Evolutionary conservation across 345 rosid species (phyloP).

Genomic region (Rhodomyrtus tomentosa): DNA sequence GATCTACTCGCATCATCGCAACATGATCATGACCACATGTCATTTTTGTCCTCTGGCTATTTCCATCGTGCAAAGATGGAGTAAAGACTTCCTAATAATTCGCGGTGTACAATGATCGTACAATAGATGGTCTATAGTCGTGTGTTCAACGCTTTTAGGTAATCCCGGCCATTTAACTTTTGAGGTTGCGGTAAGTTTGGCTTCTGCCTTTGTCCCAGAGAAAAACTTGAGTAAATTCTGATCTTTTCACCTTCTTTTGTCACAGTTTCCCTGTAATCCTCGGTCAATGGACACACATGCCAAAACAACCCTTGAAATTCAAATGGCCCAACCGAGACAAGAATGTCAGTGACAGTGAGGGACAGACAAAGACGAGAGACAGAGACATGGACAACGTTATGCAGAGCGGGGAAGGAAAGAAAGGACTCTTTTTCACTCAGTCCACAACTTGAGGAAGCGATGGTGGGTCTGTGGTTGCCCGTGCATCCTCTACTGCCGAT

Average conservation of each 20-base stretch:
- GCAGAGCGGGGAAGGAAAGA: not conserved
- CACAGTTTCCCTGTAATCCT: not conserved
- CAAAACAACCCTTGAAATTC: not conserved
- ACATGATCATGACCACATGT: not conserved
- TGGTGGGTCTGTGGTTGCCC: not conserved
- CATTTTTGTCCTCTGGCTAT: not conserved
- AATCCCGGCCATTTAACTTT: too few species aligned
- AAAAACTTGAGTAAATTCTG: not conserved
- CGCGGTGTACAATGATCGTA: too few species aligned
- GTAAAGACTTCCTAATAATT: not conserved
- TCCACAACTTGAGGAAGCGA: not conserved
- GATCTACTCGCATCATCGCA: not conserved
- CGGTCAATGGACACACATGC: not conserved
- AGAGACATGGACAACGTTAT: not conserved
- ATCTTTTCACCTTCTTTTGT: not conserved
- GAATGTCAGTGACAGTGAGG: not conserved
- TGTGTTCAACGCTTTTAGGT: not conserved
- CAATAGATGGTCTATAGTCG: not conserved
- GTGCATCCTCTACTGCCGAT: not conserved
- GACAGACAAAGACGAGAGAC: not conserved
- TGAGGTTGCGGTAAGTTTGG: not conserved
- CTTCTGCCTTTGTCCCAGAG: not conserved
- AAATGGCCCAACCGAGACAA: not conserved
- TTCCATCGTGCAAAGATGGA: not conserved
- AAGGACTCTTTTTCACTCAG: not conserved